phyloP scores from a whole-genome alignment of 2,329 filamentous ascomycete genomes.

The Trichoderma asperellum region DNA sequence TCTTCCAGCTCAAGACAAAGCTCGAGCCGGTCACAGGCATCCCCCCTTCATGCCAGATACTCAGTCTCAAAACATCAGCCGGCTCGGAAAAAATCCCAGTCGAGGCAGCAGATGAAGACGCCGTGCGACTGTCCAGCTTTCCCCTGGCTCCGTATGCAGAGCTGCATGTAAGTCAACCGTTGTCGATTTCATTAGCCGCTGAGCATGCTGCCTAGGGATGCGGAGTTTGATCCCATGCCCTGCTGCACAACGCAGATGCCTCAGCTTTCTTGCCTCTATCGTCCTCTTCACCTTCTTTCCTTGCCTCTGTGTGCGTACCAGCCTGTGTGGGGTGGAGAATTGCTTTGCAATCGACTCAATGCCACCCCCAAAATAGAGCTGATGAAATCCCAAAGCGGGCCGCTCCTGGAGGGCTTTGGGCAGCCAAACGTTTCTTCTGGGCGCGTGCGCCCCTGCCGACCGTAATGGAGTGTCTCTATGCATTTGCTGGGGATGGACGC shows the following conservation, averaged over 20 bases:
- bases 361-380: background rate
- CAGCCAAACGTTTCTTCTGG: constrained; percentile 22
- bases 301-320: background rate
- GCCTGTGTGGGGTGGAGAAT: background rate
- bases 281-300: background rate
- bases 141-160: constrained; percentile 75
- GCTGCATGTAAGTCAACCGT: constrained; percentile 68
- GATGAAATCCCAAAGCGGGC: constrained; percentile 25
- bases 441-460: constrained; percentile 11
- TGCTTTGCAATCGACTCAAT: constrained; percentile 17
- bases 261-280: constrained; percentile 19
- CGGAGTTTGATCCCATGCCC: constrained; percentile 8
- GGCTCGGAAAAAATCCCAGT: constrained; percentile 65
- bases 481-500: constrained; percentile 22
- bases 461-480: constrained; percentile 13
- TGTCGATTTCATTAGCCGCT: constrained; percentile 31
- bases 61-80: constrained; percentile 67
- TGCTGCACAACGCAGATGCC: constrained; percentile 30
- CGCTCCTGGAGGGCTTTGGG: constrained; percentile 14
- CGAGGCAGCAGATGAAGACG: constrained; percentile 73
- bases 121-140: constrained; percentile 65
- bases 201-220: constrained; percentile 15
- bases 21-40: constrained; percentile 93
- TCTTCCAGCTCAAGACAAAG: constrained; percentile 80
- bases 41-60: constrained; percentile 75